Base-by-base conservation (phyloP, 345 rosid species). In the Geranium brycei region DNA sequence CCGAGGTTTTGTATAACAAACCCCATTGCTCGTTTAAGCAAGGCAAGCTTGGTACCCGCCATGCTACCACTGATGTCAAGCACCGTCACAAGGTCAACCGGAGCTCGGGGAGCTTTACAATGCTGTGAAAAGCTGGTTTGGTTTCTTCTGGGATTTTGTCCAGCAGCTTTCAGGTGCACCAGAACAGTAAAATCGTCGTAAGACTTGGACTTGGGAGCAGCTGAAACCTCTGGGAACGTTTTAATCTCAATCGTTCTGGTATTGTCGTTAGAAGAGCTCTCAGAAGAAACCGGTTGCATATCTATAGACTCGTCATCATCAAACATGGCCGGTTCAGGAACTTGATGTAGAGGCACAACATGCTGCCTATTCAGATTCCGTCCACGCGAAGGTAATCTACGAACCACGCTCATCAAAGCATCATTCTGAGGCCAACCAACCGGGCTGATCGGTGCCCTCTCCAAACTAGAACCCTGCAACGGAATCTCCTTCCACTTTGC, bases 41-140 rank as follows among this genome's bases (percentile, higher is more conserved):
- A 70, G 55, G 96, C 99, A 23, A 95, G 83, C 79, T 91, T 95
- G 51, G 96, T 95, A 57, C 99, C 99, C 0, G 99, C 92, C 97
- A 95, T 95, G 79, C 99, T 95, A 40, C 97, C 97, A 63, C 99
- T 93, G 69, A 84, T 80, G 71, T 95, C 99, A 69, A 95, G 97
- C 28, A 91, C 93, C 0, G 96, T 91, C 57, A 95, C 97, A 51
- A 91, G 79, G 71, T 95, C 99, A 70, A 95, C 66, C 0, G 95
- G 86, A 62, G 91, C 91, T 62, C 96, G 87, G 0, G 87, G 85
- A 76, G 71, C 70, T 38, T 51, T 82, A 51, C 80, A 72, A 51
- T 72, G 66, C 66, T 79, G 85, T 56, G 63, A 71, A 69, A 81
- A 64, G 64, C 64, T 68, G 62, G 69, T 64, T 60, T 69, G 81